phyloP scores from a whole-genome alignment of 768 basidiomycete genomes.

The Tricholoma terreum region DNA sequence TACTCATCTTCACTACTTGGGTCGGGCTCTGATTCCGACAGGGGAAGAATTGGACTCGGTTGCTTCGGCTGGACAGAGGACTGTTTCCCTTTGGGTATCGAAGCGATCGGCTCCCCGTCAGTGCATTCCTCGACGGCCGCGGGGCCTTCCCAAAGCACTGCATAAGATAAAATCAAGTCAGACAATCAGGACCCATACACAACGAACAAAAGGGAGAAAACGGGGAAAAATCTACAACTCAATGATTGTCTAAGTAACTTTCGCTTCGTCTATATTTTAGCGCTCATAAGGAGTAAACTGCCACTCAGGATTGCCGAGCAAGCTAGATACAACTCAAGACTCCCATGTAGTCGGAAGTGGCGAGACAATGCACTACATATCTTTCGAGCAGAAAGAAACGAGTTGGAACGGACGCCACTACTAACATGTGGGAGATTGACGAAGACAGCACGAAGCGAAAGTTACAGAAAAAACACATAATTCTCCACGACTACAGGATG shows the following conservation, averaged over 20 bases:
- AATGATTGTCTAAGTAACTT: constrained; percentile 7
- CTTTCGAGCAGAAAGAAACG: constrained; percentile 15
- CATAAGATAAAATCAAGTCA: constrained; percentile 20
- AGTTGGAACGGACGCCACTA: constrained; percentile 11
- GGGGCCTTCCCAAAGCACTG: constrained; percentile 74
- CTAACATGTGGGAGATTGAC: constrained; percentile 15
- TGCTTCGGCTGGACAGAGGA: constrained; percentile 21
- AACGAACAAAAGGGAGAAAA: constrained; percentile 9
- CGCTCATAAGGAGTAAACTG: constrained; percentile 19
- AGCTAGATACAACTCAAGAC: constrained; percentile 17
- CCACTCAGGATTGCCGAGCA: constrained; percentile 24
- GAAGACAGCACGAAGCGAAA: constrained; percentile 19
- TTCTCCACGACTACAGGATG: constrained; percentile 34
- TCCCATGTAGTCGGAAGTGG: constrained; percentile 18
- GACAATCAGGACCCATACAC: constrained; percentile 13
- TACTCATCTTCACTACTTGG: constrained; percentile 71
- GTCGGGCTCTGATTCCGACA: constrained; percentile 48
- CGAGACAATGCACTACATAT: constrained; percentile 18
- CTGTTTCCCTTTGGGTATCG: constrained; percentile 29
- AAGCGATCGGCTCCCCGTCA: constrained; percentile 23
- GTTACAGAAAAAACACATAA: constrained; percentile 27
- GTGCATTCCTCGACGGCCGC: constrained; percentile 51
- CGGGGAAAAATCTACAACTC: constrained; percentile 9
- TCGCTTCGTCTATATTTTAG: constrained; percentile 13
- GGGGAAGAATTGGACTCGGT: constrained; percentile 15